Conservation (phyloP, 768 basidiomycete species). For the Podaxis mareebaensis region DNA sequence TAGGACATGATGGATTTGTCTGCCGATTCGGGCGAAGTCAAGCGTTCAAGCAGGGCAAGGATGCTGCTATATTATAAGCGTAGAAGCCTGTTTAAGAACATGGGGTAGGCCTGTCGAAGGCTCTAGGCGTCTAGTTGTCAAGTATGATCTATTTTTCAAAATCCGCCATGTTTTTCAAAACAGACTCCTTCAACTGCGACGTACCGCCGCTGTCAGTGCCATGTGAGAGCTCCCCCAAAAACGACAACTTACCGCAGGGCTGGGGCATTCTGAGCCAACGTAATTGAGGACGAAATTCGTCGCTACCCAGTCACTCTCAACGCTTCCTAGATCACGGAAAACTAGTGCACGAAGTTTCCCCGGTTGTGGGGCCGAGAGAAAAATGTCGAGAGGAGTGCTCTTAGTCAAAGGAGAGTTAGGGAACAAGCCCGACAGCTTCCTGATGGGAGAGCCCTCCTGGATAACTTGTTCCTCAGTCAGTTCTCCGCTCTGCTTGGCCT, state of each 20-base stretch:
- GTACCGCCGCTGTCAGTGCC: slow-evolving; percentile 1
- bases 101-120: background rate
- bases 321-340: slow-evolving; percentile 70
- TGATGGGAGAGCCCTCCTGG: slow-evolving; percentile 59
- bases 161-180: slow-evolving; percentile 39
- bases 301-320: slow-evolving; percentile 76
- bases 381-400: slow-evolving; percentile 66
- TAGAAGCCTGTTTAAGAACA: background rate
- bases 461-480: slow-evolving; percentile 62
- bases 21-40: too few relatives aligned
- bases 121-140: slow-evolving; percentile 1
- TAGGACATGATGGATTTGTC: too few relatives aligned
- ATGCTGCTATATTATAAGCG: background rate
- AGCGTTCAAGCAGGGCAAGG: too few relatives aligned
- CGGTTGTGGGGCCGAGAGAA: slow-evolving; percentile 58
- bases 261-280: slow-evolving; percentile 69
- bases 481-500: slow-evolving; percentile 49
- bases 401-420: slow-evolving; percentile 70
- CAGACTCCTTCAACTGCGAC: slow-evolving; percentile 51
- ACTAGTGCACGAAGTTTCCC: slow-evolving; percentile 55
- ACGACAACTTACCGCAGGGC: slow-evolving; percentile 59
- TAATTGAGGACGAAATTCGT: slow-evolving; percentile 74
- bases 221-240: background rate
- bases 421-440: slow-evolving; percentile 75
- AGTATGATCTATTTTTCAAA: slow-evolving; percentile 27